Percentiles rank a stretch among this genome's conserved stretches.
phyloP scores from a whole-genome alignment of 768 basidiomycete species.

The Kwoniella dendrophila region DNA sequence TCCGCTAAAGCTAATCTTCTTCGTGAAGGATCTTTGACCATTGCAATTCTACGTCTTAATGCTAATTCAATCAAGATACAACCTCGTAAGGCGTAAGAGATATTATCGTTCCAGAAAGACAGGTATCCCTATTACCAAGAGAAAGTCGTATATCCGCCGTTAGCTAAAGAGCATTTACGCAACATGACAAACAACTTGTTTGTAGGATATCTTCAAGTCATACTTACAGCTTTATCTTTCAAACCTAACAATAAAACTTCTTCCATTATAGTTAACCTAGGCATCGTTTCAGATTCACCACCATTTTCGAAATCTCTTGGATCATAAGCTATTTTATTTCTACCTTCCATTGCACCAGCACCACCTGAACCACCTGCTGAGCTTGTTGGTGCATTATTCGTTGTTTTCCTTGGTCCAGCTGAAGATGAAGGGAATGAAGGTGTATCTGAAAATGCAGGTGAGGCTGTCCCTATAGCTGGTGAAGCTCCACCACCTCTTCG shows the following conservation, averaged over 20 bases:
- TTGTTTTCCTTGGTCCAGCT: conserved; percentile 26
- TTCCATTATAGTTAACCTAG: conserved; percentile 91
- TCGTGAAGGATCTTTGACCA: conserved; percentile 80
- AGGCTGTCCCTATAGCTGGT: conserved; percentile 32
- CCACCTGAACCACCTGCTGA: conserved; percentile 40
- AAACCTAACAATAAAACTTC: conserved; percentile 90
- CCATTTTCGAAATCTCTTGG: conserved; percentile 72
- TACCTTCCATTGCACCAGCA: conserved; percentile 72
- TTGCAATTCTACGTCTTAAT: conserved; percentile 87
- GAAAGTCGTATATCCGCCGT: too few species aligned
- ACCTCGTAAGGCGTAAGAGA: conserved; percentile 96
- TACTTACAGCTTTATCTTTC: conserved; percentile 87
- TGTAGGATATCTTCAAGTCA: neutral
- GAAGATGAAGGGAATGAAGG: conserved; percentile 29
- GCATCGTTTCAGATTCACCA: conserved; percentile 66
- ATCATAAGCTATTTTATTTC: conserved; percentile 88
- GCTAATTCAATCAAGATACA: conserved; percentile 97
- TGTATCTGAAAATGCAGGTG: conserved; percentile 23
- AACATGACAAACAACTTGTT: too few species aligned
- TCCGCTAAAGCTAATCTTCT: conserved; percentile 75
- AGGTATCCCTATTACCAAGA: conserved; percentile 73
- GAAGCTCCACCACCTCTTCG: conserved; percentile 49
- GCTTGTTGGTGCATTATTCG: conserved; percentile 59
- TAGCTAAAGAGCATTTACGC: too few species aligned
- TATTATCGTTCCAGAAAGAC: conserved; percentile 99